These are phyloP conservation scores for Whalleya microplaca DNA, from an alignment of 2,329 filamentous ascomycete species.

Conservation along the genomic window DNA sequence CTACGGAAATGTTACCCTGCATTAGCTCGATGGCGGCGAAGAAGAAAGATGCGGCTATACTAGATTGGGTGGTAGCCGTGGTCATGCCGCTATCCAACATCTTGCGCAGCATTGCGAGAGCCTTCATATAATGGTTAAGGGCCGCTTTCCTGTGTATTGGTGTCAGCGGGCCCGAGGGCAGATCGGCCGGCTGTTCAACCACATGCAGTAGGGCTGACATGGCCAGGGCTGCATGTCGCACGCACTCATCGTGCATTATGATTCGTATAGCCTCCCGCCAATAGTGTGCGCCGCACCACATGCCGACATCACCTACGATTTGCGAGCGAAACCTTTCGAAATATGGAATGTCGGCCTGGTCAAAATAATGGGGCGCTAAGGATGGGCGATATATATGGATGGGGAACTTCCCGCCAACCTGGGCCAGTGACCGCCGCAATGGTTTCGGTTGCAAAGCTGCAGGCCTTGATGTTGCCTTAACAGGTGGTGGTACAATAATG, in stretches of 20 bases:
- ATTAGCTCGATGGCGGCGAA: constrained; percentile 30
- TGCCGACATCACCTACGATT: constrained; percentile 21
- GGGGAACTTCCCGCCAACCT: not conserved
- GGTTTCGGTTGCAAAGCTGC: constrained; percentile 16
- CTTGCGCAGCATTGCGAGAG: too few relatives aligned
- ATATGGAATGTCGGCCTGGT: constrained; percentile 19
- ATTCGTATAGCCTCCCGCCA: constrained; percentile 25
- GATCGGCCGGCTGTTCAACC: constrained; percentile 18
- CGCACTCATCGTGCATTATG: constrained; percentile 22
- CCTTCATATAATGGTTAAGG: constrained; percentile 25
- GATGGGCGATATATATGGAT: constrained; percentile 15
- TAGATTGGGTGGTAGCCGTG: constrained; percentile 12
- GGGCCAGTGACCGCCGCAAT: not conserved
- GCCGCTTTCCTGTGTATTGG: constrained; percentile 16
- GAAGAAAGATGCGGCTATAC: constrained; percentile 26
- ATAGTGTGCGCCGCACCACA: constrained; percentile 25
- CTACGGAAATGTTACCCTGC: constrained; percentile 25
- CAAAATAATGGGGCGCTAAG: constrained; percentile 21
- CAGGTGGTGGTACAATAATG: not conserved
- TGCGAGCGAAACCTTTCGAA: constrained; percentile 29
- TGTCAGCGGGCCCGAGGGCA: not conserved
- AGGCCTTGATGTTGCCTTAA: not conserved
- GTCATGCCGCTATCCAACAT: too few relatives aligned
- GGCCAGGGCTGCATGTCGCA: constrained; percentile 27
- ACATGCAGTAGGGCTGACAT: constrained; percentile 26